Percentiles rank a stretch among this genome's conserved stretches.
phyloP scores from a whole-genome alignment of 169 alveolate species.

The Toxoplasma gondii region DNA sequence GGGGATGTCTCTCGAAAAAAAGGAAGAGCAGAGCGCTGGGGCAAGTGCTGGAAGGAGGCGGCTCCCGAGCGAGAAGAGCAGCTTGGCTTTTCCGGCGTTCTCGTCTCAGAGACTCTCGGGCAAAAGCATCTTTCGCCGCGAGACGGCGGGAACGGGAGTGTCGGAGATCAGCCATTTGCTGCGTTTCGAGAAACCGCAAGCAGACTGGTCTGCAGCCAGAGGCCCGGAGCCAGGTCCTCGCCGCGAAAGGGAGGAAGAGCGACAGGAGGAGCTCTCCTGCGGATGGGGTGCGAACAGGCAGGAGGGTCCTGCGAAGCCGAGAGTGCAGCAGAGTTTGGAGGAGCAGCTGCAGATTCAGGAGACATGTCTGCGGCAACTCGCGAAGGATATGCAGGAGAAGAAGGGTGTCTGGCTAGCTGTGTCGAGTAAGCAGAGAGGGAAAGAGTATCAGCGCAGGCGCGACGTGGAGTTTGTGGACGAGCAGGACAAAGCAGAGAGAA shows the following conservation, averaged over 20 bases:
- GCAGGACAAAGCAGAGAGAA: background rate
- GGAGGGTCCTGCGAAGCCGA: background rate
- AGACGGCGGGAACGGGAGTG: no score
- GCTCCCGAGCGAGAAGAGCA: no score
- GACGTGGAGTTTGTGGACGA: background rate
- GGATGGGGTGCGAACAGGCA: background rate
- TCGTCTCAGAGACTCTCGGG: no score
- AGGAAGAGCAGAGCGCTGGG: no score
- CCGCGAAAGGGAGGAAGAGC: background rate
- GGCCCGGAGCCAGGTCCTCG: background rate
- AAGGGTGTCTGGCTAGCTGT: background rate
- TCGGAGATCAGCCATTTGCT: no score
- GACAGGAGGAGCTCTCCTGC: background rate
- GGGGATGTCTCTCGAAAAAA: no score
- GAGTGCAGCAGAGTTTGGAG: background rate
- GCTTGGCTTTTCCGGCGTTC: no score
- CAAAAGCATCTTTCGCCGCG: no score
- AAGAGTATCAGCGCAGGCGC: background rate
- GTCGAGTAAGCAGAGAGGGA: background rate
- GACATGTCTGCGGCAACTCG: background rate
- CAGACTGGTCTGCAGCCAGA: background rate
- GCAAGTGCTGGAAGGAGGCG: no score
- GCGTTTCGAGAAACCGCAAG: background rate
- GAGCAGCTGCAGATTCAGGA: constrained; percentile 1
- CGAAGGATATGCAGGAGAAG: background rate